Percentiles rank a stretch among this genome's conserved stretches.
phyloP scores from a whole-genome alignment of 2,329 filamentous ascomycete genomes.

The Calonectria hawksworthii region DNA sequence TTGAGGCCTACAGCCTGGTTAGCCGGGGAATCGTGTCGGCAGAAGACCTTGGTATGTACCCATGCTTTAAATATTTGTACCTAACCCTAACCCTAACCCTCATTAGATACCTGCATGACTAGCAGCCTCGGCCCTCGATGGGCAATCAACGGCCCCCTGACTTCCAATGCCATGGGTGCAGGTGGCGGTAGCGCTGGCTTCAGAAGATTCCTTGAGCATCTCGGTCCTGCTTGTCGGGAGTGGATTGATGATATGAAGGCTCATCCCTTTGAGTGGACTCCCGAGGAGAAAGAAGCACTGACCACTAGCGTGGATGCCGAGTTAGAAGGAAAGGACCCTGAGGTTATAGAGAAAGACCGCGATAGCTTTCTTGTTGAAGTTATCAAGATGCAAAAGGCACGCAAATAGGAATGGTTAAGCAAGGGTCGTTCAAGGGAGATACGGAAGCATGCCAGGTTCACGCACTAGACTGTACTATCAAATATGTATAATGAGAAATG shows the following conservation, averaged over 20 bases:
- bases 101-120: neutral
- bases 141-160: neutral
- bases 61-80: neutral
- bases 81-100: too few species aligned
- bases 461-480: neutral
- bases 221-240: neutral
- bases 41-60: neutral
- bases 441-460: neutral
- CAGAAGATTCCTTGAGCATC: neutral
- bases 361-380: neutral
- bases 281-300: neutral
- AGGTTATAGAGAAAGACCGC: neutral
- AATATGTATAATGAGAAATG: constrained; percentile 8
- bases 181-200: neutral
- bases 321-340: neutral
- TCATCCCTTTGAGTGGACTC: neutral
- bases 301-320: neutral
- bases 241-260: neutral
- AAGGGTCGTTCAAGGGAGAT: neutral
- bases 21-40: constrained; percentile 1
- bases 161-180: neutral
- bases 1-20: neutral
- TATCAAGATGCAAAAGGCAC: neutral
- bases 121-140: constrained; percentile 5
- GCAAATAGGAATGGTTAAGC: neutral